Base-by-base conservation (phyloP, 495 filamentous ascomycete species). In the Entonaema liquescens region DNA sequence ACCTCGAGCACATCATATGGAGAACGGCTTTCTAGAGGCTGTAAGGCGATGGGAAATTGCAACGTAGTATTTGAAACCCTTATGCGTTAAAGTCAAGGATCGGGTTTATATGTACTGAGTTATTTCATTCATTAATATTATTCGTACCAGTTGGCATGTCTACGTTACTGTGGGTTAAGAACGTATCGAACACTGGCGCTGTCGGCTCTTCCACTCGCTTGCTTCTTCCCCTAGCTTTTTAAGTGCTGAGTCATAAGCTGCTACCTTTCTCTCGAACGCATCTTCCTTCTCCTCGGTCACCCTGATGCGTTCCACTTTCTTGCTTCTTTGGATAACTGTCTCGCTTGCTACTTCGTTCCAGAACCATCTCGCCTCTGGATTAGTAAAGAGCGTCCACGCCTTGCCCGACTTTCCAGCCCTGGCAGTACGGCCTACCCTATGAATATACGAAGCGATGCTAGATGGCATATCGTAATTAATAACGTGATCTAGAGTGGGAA, bases 391-490 rank as follows among this genome's bases (percentile, higher is more conserved):
- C 3, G 93, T 95, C 90, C 92, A 97, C 9, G 95, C 93, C 38
- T 86, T 84, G 0, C 95, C 95, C 6, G 80, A 77, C 47, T 88
- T 88, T 3, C 92, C 92, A 0, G 94, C 95, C 76, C 95, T 83
- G 9, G 95, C 95, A 0, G 95, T 98, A 61, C 95, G 88, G 9
- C 95, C 95, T 11, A 97, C 93, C 21, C 95, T 91, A 79, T 99
- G 95, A 12, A 98, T 90, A 71, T 98, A 99, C 17, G 89, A 90
- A 3, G 89, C 91, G 25, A 93, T 80, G 65, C 88, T 91, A 8
- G 87, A 85, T 0, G 95, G 96, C 35, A 98, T 83, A 76, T 98
- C 95, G 82, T 99, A 99, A 78, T 98, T 98, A 73, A 98, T 82
- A 11, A 98, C 93, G 70, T 97, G 91, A 25, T 88, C 88, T 25